Base-by-base conservation (phyloP, 495 filamentous ascomycete genomes). In the Gamarada debralockiae region DNA sequence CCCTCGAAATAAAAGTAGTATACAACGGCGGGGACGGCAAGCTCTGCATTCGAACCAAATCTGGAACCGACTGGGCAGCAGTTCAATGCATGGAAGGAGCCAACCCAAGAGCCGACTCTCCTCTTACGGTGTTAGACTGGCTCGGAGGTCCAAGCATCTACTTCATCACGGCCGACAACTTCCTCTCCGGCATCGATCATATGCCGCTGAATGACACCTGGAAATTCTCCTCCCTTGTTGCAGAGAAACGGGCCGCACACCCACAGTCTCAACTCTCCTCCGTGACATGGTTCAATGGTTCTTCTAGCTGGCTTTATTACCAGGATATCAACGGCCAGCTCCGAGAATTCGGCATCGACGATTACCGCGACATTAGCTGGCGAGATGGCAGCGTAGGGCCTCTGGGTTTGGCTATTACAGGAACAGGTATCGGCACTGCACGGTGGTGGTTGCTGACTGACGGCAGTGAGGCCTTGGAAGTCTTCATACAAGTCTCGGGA, bases 221-320 rank as follows among this genome's bases (percentile, higher is more conserved):
- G 48, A 40, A 33, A 24, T 15, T 40, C 5, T 50, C 48, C 14
- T n/a, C 48, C 2, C 21, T 50, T 3, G 15, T 2, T 0, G 29
- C 24, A 20, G 5, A 38, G 12, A 50, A 50, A 13, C 22, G 1
- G 10, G 17, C 48, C 7, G 34, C 29, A 15, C 20, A 50, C 20
- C 34, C 48, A 3, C 31, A 50, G 23, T 22, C 48, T 17, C 31
- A 40, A 27, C 48, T 50, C 34, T 5, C 48, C 4, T 39, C 48
- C 12, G 22, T 40, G 6, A 50, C 48, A 7, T 52, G 38, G 36
- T 18, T 52, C 14, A 43, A 52, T 17, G 49, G 49, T 5, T 31
- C 37, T 0, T 33, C 25, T 7, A 12, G 15, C 13, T 52, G 49
- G 49, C 3, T 52, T 5, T 52, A 52, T 15, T 52, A 52, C 24